These are phyloP conservation scores for Neospermospora avenae DNA, from an alignment of 2,329 filamentous ascomycete species.

Conservation along the genomic window DNA sequence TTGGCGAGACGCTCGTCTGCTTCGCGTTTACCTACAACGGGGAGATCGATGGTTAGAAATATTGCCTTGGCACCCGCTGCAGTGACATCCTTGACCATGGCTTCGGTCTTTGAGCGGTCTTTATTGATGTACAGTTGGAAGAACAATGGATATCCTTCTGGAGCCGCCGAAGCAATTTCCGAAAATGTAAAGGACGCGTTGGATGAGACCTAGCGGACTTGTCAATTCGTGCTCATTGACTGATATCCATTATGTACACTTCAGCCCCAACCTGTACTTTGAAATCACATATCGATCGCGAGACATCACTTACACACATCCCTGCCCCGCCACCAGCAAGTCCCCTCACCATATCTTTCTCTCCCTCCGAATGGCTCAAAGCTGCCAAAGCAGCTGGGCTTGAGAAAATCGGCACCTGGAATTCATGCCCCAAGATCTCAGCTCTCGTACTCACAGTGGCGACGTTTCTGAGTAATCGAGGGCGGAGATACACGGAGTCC, in stretches of 20 bases:
- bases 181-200: constrained; percentile 56
- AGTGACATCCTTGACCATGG: constrained; percentile 45
- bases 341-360: constrained; percentile 53
- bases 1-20: constrained; percentile 45
- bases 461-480: background rate
- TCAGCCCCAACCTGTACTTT: no score
- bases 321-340: constrained; percentile 43
- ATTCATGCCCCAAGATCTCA: constrained; percentile 51
- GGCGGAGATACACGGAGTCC: background rate
- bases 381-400: constrained; percentile 63
- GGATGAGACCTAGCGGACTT: no score
- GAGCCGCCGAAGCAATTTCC: constrained; percentile 42
- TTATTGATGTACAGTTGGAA: constrained; percentile 63
- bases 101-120: constrained; percentile 48
- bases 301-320: no score
- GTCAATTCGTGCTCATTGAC: no score
- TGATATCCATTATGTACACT: no score
- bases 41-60: constrained; percentile 57
- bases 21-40: constrained; percentile 53
- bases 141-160: constrained; percentile 37
- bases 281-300: no score
- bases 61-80: constrained; percentile 48
- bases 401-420: constrained; percentile 58
- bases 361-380: constrained; percentile 62
- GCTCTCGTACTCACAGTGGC: constrained; percentile 46